Base-by-base conservation (phyloP, 208 protist genomes). In the Acanthamoeba divionensis region DNA sequence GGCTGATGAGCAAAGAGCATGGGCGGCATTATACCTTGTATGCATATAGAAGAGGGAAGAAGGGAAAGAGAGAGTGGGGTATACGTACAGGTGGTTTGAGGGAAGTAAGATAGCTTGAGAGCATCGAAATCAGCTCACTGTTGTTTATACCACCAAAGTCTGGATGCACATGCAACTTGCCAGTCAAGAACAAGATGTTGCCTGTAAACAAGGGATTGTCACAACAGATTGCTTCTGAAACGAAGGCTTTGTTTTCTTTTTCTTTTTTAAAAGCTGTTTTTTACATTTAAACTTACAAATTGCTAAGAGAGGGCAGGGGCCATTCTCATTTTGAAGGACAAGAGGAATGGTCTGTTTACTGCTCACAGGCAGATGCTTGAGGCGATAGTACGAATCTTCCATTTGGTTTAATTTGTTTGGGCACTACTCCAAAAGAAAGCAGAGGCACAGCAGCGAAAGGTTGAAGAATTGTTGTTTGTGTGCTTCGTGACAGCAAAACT, bases 151-250 rank as follows among this genome's bases (percentile, higher is more conserved):
- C 47, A 4, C 47, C 47, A 21, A 63, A 83, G 45, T 83, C 73
- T 4, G 73, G 21, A 52, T 83, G 73, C n/a, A 83, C 18, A 52
- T 62, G 50, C n/a, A 83, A 12, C 73, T 83, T 54, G 47, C 73
- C 73, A 1, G 73, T 83, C 38, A 83, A 21, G 47, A 83, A 83
- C 26, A 83, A 26, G 45, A 83, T 83, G n/a, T 83, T 83, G 45
- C 73, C 73, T 83, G 24, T 31, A 69, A 21, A n/a, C 18, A 60
- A n/a, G n/a, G n/a, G n/a, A n/a, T n/a, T n/a, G n/a, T n/a, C n/a
- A n/a, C n/a, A n/a, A n/a, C n/a, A n/a, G n/a, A n/a, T n/a, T 18
- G 52, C 52, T 18, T 18, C 15, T 57, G 52, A 13, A 13, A 57
- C 13, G 18, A 57, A 18, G 13, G 52, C 13, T 57, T 57, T 57